Percentiles rank a stretch among this genome's conserved stretches.
Conservation (phyloP, 2,329 filamentous ascomycete genomes). For the Emydomyces testavorans region DNA sequence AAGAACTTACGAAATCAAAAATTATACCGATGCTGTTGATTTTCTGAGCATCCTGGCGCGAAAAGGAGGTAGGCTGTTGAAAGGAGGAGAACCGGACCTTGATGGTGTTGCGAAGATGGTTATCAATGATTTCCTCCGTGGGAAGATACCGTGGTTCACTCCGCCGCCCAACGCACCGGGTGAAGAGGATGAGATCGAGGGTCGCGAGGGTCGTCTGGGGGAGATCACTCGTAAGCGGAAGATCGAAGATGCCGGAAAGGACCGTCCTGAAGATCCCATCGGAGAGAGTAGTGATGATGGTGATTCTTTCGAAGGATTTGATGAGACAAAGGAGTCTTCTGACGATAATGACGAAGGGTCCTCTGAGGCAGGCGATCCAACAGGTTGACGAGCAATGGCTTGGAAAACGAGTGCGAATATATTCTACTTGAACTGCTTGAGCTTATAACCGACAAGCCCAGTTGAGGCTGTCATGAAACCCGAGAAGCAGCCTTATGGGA, state of each 20-base stretch:
- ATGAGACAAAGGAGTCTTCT: conserved; percentile 27
- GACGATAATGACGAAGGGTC: conserved; percentile 21
- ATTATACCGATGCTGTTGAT: conserved; percentile 63
- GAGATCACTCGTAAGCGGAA: conserved; percentile 76
- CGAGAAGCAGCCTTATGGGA: not conserved
- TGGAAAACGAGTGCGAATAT: not conserved
- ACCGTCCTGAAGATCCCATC: conserved; percentile 20
- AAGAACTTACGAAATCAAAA: conserved; percentile 78
- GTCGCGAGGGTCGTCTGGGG: conserved; percentile 65
- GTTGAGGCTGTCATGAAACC: not conserved
- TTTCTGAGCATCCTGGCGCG: conserved; percentile 80
- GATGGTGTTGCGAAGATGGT: conserved; percentile 96
- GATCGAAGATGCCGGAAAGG: conserved; percentile 43
- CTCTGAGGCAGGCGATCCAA: not conserved
- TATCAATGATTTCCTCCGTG: conserved; percentile 86
- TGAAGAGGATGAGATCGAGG: conserved; percentile 47
- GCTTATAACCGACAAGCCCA: not conserved
- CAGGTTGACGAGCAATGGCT: not conserved
- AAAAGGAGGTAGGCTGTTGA: conserved; percentile 74
- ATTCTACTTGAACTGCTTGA: not conserved
- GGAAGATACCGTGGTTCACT: conserved; percentile 94
- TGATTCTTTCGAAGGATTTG: conserved; percentile 35
- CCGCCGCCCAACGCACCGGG: conserved; percentile 53
- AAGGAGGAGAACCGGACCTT: conserved; percentile 87
- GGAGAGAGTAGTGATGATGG: conserved; percentile 34